Conservation (phyloP, 352 stramenopile genomes). For the Aphanomyces invadans region DNA sequence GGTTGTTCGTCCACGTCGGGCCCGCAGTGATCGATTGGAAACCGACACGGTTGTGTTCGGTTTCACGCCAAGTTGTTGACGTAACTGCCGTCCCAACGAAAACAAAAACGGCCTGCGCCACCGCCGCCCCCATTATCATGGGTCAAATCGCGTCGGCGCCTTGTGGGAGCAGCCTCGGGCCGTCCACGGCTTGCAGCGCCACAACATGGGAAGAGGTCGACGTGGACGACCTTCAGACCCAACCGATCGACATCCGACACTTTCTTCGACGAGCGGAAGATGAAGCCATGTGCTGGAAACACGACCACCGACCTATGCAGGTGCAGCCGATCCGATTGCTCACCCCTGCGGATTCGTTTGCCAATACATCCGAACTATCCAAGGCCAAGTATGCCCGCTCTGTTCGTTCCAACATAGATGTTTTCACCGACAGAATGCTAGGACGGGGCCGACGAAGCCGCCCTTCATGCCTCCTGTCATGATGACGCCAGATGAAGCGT, state of each 20-base stretch:
- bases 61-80: neutral
- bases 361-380: neutral
- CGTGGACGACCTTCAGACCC: slow-evolving; percentile 20
- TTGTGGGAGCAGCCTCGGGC: neutral
- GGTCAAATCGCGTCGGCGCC: slow-evolving; percentile 20
- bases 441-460: too few relatives aligned
- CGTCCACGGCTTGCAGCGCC: neutral
- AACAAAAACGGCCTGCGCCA: neutral
- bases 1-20: too few relatives aligned
- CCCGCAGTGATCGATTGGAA: too few relatives aligned
- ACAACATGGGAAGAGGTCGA: slow-evolving; percentile 15
- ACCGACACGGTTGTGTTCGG: too few relatives aligned
- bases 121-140: neutral
- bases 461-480: neutral
- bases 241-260: slow-evolving; percentile 24
- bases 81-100: neutral
- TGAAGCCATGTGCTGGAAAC: slow-evolving; percentile 17
- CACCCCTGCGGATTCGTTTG: neutral
- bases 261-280: slow-evolving; percentile 19
- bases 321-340: slow-evolving; percentile 21
- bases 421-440: too few relatives aligned
- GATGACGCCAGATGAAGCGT: slow-evolving; percentile 30
- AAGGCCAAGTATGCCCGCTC: too few relatives aligned
- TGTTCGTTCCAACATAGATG: too few relatives aligned
- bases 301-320: neutral